These are phyloP conservation scores for Setaria italica DNA, from an alignment of 202 grass and related monocot genomes.

Conservation along the genomic window DNA sequence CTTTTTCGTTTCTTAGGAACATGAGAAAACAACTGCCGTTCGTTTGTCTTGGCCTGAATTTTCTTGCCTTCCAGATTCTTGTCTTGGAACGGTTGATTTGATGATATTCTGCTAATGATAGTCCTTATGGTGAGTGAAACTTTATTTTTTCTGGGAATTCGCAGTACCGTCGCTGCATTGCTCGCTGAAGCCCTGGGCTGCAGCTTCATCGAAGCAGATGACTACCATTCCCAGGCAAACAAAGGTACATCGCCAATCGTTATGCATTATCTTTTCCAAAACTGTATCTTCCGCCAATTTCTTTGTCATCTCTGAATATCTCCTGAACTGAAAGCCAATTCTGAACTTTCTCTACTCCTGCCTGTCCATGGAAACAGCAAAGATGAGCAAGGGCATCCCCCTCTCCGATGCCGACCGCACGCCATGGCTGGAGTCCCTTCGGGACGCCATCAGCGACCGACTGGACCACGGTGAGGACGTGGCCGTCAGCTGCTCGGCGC, in stretches of 20 bases:
- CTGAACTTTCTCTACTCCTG: conserved; percentile 3
- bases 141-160: not conserved
- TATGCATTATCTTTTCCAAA: not conserved
- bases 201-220: conserved; percentile 89
- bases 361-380: conserved; percentile 49
- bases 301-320: not conserved
- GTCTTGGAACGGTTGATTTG: not conserved
- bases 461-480: conserved; percentile 50
- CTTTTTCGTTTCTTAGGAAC: not conserved
- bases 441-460: conserved; percentile 46
- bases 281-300: not conserved
- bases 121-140: not conserved
- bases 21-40: not conserved
- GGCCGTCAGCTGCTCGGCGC: conserved; percentile 78
- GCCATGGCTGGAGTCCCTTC: conserved; percentile 74
- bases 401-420: conserved; percentile 59
- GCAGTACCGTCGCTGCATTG: conserved; percentile 79
- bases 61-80: not conserved
- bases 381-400: conserved; percentile 78
- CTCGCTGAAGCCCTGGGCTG: conserved; percentile 64
- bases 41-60: not conserved
- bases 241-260: conserved; percentile 54
- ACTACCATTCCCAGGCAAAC: conserved; percentile 77
- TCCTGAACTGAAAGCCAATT: not conserved
- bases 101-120: not conserved